Evolutionary conservation across 1,284 basidiomycete genomes (phyloP).

Genomic region (Mycocalia duriaeana): DNA sequence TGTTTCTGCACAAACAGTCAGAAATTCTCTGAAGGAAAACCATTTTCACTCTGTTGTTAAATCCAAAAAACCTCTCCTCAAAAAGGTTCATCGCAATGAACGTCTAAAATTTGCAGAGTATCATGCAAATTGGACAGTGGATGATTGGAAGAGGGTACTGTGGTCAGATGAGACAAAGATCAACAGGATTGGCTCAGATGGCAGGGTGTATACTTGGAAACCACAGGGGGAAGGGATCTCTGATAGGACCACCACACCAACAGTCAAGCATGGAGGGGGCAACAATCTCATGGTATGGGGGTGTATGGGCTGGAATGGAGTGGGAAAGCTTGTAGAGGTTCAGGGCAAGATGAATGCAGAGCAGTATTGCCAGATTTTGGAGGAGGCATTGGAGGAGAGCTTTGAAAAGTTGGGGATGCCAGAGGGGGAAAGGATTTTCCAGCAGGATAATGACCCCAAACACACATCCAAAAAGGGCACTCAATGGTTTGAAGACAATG

Average conservation of each 20-base stretch:
- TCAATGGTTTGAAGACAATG: slow-evolving; percentile 19
- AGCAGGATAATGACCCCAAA: slow-evolving; percentile 24
- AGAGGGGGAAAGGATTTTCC: slow-evolving; percentile 4
- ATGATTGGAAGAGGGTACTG: slow-evolving; percentile 10
- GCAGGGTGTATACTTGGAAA: slow-evolving; percentile 14
- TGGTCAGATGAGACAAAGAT: slow-evolving; percentile 19
- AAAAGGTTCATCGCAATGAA: not conserved
- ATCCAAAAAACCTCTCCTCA: slow-evolving; percentile 9
- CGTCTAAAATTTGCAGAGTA: slow-evolving; percentile 2
- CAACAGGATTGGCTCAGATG: slow-evolving; percentile 18
- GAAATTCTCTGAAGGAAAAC: slow-evolving; percentile 8
- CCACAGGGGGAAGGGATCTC: slow-evolving; percentile 12
- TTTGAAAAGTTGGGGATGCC: slow-evolving; percentile 1
- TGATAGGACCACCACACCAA: slow-evolving; percentile 11
- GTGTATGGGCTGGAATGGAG: slow-evolving; percentile 12
- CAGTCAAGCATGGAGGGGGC: slow-evolving; percentile 20
- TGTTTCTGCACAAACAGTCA: slow-evolving; percentile 9
- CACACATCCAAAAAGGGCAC: slow-evolving; percentile 16
- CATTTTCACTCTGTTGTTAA: slow-evolving; percentile 7
- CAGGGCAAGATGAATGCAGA: slow-evolving; percentile 8
- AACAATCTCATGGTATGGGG: slow-evolving; percentile 18
- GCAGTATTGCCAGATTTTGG: slow-evolving; percentile 10
- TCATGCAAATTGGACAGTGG: slow-evolving; percentile 9
- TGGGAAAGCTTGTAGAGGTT: slow-evolving; percentile 8
- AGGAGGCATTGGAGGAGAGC: slow-evolving; percentile 4